phyloP scores from a whole-genome alignment of 768 basidiomycete species.

The Boletus sp. region DNA sequence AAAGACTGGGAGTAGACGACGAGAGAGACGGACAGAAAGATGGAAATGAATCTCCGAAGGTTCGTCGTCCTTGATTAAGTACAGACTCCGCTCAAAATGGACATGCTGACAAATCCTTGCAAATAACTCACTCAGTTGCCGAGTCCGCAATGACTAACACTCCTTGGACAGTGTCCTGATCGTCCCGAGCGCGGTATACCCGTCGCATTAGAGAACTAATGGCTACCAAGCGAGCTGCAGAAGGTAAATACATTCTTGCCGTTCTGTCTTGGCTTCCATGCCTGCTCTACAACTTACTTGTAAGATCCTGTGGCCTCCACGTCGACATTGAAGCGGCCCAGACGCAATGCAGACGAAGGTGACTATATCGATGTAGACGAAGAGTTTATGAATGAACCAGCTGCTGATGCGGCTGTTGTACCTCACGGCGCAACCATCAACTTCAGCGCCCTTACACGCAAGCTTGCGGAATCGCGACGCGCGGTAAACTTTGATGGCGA shows the following conservation, averaged over 20 bases:
- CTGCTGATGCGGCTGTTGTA: conserved; percentile 43
- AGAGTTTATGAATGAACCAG: conserved; percentile 42
- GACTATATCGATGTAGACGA: conserved; percentile 61
- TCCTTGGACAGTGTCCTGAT: not conserved
- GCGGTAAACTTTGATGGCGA: conserved; percentile 37
- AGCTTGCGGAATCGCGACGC: conserved; percentile 63
- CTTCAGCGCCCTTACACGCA: conserved; percentile 79
- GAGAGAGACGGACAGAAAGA: conserved; percentile 18
- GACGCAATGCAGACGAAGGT: conserved; percentile 48
- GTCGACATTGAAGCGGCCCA: conserved; percentile 39
- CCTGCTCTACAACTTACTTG: not conserved
- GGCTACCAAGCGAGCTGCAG: conserved; percentile 40
- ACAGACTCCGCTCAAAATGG: conserved; percentile 35
- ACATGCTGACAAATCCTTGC: conserved; percentile 26
- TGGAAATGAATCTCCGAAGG: conserved; percentile 36
- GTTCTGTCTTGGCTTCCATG: not conserved
- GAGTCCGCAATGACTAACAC: conserved; percentile 6
- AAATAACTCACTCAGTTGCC: not conserved
- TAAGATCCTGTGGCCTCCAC: conserved; percentile 22
- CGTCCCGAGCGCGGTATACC: not conserved
- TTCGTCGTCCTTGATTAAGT: conserved; percentile 19
- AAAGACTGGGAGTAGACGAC: conserved; percentile 12
- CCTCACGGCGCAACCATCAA: conserved; percentile 82
- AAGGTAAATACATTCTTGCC: conserved; percentile 31
- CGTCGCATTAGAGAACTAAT: conserved; percentile 17